Percentiles rank a stretch among this genome's conserved stretches.
phyloP scores from a whole-genome alignment of 1,284 basidiomycete species.

The Puccinia hordei region DNA sequence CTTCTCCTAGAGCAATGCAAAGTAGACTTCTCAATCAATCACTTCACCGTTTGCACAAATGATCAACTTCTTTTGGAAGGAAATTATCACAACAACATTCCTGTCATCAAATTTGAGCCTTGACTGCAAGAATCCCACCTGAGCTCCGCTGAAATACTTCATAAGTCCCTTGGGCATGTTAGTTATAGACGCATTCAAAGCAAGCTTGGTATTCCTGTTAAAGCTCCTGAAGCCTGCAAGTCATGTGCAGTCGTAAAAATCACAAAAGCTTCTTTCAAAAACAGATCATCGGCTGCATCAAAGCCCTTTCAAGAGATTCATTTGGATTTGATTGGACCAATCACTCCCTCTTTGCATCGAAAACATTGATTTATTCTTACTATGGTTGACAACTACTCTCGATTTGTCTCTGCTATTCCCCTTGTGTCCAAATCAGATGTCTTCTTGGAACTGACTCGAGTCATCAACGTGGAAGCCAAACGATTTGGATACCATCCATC shows the following conservation, averaged over 20 bases:
- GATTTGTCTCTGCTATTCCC: neutral
- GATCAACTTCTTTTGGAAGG: too few relatives aligned
- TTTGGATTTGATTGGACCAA: neutral
- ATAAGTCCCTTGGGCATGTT: neutral
- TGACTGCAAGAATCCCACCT: too few relatives aligned
- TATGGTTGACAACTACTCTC: neutral
- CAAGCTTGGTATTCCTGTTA: conserved; percentile 3
- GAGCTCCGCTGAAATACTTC: too few relatives aligned
- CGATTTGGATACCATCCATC: conserved; percentile 1
- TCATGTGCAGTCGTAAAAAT: neutral
- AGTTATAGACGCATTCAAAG: neutral
- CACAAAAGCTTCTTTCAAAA: conserved; percentile 4
- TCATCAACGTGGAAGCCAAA: conserved; percentile 2
- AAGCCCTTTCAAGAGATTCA: too few relatives aligned
- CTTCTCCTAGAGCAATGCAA: too few relatives aligned
- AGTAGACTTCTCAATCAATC: too few relatives aligned
- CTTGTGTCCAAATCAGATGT: neutral
- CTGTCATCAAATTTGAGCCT: too few relatives aligned
- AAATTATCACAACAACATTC: too few relatives aligned
- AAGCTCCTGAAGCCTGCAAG: neutral
- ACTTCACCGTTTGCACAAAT: too few relatives aligned
- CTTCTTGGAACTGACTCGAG: neutral
- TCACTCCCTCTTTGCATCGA: neutral
- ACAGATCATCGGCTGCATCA: neutral
- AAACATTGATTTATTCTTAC: conserved; percentile 1